Evolutionary conservation across 2,329 filamentous ascomycete genomes (phyloP).

Genomic region (Boeremia exigua): DNA sequence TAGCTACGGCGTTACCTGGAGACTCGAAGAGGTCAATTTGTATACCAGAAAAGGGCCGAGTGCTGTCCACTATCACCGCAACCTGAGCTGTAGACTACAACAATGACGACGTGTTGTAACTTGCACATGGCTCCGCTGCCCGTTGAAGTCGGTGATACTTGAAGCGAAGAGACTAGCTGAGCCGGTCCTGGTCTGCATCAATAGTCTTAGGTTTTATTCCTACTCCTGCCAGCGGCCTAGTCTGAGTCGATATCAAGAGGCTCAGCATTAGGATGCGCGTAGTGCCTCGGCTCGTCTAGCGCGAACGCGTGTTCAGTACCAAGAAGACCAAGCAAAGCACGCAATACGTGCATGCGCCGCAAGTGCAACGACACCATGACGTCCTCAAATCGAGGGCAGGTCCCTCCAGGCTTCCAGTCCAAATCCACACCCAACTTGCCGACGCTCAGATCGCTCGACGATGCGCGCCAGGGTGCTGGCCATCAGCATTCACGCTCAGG

Average conservation of each 20-base stretch:
- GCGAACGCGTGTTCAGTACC: slow-evolving; percentile 22
- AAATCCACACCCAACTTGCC: slow-evolving; percentile 56
- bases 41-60: slow-evolving; percentile 10
- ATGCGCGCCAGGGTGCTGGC: slow-evolving; percentile 6
- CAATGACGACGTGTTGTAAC: background rate
- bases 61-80: background rate
- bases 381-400: slow-evolving; percentile 25
- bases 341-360: slow-evolving; percentile 24
- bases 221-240: background rate
- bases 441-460: slow-evolving; percentile 46
- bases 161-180: background rate
- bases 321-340: slow-evolving; percentile 26
- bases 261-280: background rate
- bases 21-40: slow-evolving; percentile 5
- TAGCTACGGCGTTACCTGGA: slow-evolving; percentile 15
- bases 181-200: background rate
- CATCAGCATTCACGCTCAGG: slow-evolving; percentile 10
- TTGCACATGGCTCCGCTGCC: background rate
- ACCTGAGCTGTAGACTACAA: slow-evolving; percentile 6
- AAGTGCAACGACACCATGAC: slow-evolving; percentile 38
- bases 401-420: slow-evolving; percentile 52
- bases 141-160: background rate
- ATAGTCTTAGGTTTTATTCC: background rate
- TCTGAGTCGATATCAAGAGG: background rate
- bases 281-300: slow-evolving; percentile 22